Conservation (phyloP, 306 rosid genomes). For the Lotus japonicus region DNA sequence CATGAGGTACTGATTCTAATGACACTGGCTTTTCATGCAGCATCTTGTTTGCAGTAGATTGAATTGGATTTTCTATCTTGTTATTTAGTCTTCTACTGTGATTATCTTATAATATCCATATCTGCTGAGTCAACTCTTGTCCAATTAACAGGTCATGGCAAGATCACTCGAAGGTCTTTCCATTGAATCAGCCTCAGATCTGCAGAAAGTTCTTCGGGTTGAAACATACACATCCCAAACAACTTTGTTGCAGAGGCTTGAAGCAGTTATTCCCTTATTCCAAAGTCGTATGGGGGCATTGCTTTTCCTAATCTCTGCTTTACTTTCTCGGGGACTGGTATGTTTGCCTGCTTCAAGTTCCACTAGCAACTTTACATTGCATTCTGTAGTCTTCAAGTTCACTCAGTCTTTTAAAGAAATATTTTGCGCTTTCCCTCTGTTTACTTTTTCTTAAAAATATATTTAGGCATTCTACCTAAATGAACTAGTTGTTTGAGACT, state of each 20-base stretch:
- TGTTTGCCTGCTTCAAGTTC: slow-evolving; percentile 29
- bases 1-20: slow-evolving; percentile 52
- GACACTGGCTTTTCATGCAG: not conserved
- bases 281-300: slow-evolving; percentile 97
- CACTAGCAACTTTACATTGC: slow-evolving; percentile 1
- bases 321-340: slow-evolving; percentile 96
- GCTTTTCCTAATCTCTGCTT: slow-evolving; percentile 89
- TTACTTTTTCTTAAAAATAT: not conserved
- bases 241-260: slow-evolving; percentile 66
- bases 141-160: slow-evolving; percentile 43
- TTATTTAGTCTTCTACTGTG: slow-evolving; percentile 1
- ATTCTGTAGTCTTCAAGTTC: not conserved
- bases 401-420: not conserved
- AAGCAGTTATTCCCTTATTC: slow-evolving; percentile 63
- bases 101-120: not conserved
- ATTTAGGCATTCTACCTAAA: not conserved
- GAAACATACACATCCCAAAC: slow-evolving; percentile 53
- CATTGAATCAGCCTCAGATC: slow-evolving; percentile 66
- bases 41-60: slow-evolving; percentile 17
- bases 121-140: slow-evolving; percentile 16
- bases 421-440: not conserved
- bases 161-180: slow-evolving; percentile 74
- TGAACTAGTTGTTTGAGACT: slow-evolving; percentile 9
- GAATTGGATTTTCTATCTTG: slow-evolving; percentile 13
- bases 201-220: slow-evolving; percentile 72